Base-by-base conservation (phyloP, 2,329 filamentous ascomycete genomes). In the Fusarium nematophilum region DNA sequence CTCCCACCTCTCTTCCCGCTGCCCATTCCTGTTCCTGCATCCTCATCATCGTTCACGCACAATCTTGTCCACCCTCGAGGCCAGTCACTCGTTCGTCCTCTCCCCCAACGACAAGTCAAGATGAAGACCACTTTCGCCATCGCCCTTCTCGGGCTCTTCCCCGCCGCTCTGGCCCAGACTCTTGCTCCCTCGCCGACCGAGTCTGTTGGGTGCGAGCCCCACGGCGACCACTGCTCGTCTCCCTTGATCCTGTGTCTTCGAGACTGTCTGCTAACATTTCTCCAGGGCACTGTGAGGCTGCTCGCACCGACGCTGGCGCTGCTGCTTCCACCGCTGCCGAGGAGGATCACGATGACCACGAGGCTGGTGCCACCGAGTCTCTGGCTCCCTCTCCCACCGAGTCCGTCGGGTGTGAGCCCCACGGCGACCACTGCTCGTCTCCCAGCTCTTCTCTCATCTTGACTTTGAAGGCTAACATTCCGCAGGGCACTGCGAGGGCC, bases 81-180 rank as follows among this genome's bases (percentile, higher is more conserved):
- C 14, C 15, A 45, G 30, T 48, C 45, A 49, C 53, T 54, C 52
- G 49, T 47, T 59, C 21, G n/a, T 34, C 29, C 58, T 34, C 25
- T 2, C 4, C 25, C 13, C 13, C 38, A 29, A 53, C 14, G 21
- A 47, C 27, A 40, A 43, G 21, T 55, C 54, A 69, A 62, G 37
- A 69, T 69, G 67, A 69, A 69, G 55, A 60, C 67, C 27, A 23
- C 65, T 21, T 61, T 69, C 33, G 58, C 65, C 2, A 25, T 65
- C 45, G 63, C 65, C 43, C 58, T 69, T 14, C 34, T 69, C 9
- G 52, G 67, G 47, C 48, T 69, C 26, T 45, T 68, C 44, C 67
- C 67, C 3, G 31, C 65, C 27, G 39, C 59, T 25, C 30, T 68
- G 30, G 67, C 60, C 21, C 51, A 59, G 52, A 53, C 50, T 53